phyloP scores from a whole-genome alignment of 371 early-diverging fungal genomes.

The Saksenaea oblongispora region DNA sequence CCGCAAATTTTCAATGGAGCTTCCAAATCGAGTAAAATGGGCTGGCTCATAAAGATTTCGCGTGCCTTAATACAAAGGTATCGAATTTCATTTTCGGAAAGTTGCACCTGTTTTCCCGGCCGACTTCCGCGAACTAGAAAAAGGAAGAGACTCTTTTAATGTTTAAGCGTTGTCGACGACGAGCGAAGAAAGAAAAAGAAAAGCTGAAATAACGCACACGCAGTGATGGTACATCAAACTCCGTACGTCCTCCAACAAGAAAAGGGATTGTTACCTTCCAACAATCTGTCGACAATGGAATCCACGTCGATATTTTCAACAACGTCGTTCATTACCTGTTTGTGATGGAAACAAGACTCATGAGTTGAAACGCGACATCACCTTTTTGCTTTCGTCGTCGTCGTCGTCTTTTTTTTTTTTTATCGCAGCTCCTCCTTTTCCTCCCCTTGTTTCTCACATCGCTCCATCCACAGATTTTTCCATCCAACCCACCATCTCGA shows the following conservation, averaged over 20 bases:
- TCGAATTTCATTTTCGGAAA: constrained; percentile 84
- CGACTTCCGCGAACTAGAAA: constrained; percentile 87
- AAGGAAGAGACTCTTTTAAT: constrained; percentile 4
- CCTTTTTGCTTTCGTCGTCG: background rate
- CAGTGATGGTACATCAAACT: background rate
- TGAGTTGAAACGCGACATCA: constrained; percentile 1
- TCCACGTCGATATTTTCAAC: constrained; percentile 21
- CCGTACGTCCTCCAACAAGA: constrained; percentile 8
- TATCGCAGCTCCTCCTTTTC: background rate
- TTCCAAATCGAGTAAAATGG: constrained; percentile 91
- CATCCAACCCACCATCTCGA: background rate
- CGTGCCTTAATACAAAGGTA: constrained; percentile 86
- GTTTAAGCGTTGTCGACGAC: background rate
- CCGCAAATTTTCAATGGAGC: constrained; percentile 97
- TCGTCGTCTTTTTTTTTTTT: background rate
- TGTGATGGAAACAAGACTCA: background rate
- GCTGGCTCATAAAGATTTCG: constrained; percentile 92
- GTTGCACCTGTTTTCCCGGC: constrained; percentile 85
- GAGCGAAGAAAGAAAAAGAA: background rate
- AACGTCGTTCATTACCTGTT: constrained; percentile 11
- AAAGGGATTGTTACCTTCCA: constrained; percentile 24
- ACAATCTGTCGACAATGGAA: constrained; percentile 23
- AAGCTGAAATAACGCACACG: background rate
- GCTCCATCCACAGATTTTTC: background rate
- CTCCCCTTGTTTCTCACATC: background rate